Evolutionary conservation across 2,329 filamentous ascomycete genomes (phyloP), one percentile per base, ranked within the genome.

Genomic region (Xylariaceae sp.): DNA sequence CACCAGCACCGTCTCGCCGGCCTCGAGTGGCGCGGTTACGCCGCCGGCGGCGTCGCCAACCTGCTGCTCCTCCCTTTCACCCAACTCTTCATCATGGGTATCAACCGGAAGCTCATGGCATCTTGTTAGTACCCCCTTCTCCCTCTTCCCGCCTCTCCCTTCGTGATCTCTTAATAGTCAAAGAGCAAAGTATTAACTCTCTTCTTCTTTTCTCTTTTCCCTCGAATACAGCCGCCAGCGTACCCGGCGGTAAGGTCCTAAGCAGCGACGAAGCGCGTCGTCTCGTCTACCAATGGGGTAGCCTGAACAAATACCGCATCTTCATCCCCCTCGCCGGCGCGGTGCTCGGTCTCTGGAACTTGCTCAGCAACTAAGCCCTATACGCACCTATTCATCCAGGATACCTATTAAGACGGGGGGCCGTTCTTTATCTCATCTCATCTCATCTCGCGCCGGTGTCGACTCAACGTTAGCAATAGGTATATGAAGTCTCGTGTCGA

Each of bases 11-110:
- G 47, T 12, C 32, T 26, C 7, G 29, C 41, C 1, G 55, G 61
- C 1, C 48, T 53, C 9, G 64, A 66, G 51, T 66, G 64, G 64
- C 60, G 62, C 5, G 64, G 64, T 0, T 66, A 61, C 29, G 64
- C 60, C 4, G 56, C 45, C n/a, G 63, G 47, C 2, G 63, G 53
- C 2, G 32, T 56, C n/a, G 56, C 63, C 2, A 65, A 66, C 43
- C 40, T 66, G n/a, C 26, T 64, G 7, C 55, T 65, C 9, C 39
- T 58, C 4, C 62, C 61, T 1, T 65, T 63, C 37, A 66, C 64
- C 3, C 6, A 60, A 32, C 9, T 60, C 2, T 61, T 65, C 47
- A 63, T 66, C 45, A 47, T 32, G 19, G 51, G 56, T 3, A 62
- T 63, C 27, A 66, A 66, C 35, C 48, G 8, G 9, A 58, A 39